These are phyloP conservation scores for Tricholoma flavovirens DNA, from an alignment of 768 basidiomycete species.

Conservation along the genomic window DNA sequence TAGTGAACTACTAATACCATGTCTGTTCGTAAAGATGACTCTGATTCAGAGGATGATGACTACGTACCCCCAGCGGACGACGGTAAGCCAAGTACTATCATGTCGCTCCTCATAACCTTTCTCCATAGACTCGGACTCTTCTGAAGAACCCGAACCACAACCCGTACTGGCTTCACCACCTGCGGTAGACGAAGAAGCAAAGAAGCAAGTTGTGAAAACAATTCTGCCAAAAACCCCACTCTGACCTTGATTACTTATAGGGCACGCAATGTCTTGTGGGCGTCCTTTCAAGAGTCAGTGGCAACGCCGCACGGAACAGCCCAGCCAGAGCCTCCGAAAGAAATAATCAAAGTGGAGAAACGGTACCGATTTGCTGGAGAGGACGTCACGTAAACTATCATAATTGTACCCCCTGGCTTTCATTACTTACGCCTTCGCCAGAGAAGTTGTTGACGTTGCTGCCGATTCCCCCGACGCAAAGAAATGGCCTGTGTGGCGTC, in stretches of 20 bases:
- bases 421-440: slow-evolving; percentile 25
- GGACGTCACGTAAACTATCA: slow-evolving; percentile 50
- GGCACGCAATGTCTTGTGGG: slow-evolving; percentile 60
- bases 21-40: slow-evolving; percentile 19
- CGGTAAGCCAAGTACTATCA: slow-evolving; percentile 21
- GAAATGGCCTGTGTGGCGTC: slow-evolving; percentile 60
- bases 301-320: slow-evolving; percentile 22
- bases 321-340: slow-evolving; percentile 21
- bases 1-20: slow-evolving; percentile 1
- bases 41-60: slow-evolving; percentile 67
- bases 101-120: slow-evolving; percentile 24
- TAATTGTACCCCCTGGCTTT: slow-evolving; percentile 7
- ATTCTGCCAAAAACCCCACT: neutral
- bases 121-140: slow-evolving; percentile 20
- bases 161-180: slow-evolving; percentile 25
- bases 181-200: slow-evolving; percentile 30
- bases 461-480: slow-evolving; percentile 72
- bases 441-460: slow-evolving; percentile 69
- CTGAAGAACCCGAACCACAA: slow-evolving; percentile 32
- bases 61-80: slow-evolving; percentile 52
- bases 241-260: slow-evolving; percentile 27
- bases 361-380: slow-evolving; percentile 75
- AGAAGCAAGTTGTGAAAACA: slow-evolving; percentile 24
- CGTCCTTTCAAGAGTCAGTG: slow-evolving; percentile 62
- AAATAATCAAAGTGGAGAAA: slow-evolving; percentile 62